Evolutionary conservation across 1,139 yeast species (phyloP).

Genomic region (Suhomyces guaymorum): DNA sequence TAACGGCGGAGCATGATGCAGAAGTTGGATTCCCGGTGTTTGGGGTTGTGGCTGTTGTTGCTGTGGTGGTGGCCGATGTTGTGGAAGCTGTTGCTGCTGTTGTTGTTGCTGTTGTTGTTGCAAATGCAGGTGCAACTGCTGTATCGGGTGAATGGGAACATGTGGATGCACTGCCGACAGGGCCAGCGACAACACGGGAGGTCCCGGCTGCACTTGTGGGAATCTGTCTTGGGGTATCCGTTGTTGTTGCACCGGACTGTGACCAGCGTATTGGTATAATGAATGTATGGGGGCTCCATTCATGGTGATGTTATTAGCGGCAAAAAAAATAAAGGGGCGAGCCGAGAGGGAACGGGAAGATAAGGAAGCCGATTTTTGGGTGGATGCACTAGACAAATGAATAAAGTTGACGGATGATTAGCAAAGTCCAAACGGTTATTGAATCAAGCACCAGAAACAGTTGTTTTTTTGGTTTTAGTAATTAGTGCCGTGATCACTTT

Average conservation of each 20-base stretch:
- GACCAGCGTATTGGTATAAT: constrained; percentile 15
- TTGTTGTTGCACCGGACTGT: constrained; percentile 11
- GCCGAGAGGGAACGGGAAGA: background rate
- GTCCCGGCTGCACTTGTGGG: constrained; percentile 7
- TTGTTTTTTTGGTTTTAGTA: too few species aligned
- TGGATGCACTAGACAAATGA: too few species aligned
- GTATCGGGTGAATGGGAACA: constrained; percentile 8
- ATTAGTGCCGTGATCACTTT: too few species aligned
- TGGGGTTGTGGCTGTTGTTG: constrained; percentile 10
- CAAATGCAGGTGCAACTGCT: constrained; percentile 11
- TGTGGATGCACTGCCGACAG: constrained; percentile 6
- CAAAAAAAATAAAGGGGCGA: constrained; percentile 12
- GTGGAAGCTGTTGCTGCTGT: constrained; percentile 8
- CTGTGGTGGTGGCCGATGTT: constrained; percentile 12
- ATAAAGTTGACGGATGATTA: background rate
- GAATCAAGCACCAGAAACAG: too few species aligned
- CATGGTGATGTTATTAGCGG: constrained; percentile 12
- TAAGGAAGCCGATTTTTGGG: background rate
- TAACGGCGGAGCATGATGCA: constrained; percentile 6
- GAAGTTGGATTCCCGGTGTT: constrained; percentile 8
- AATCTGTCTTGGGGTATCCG: constrained; percentile 5
- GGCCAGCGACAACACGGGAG: constrained; percentile 8
- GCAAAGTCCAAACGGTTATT: background rate
- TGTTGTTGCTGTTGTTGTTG: constrained; percentile 15
- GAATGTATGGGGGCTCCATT: constrained; percentile 19